Percentiles rank a stretch among this genome's conserved stretches.
phyloP scores from a whole-genome alignment of 768 basidiomycete genomes.

The Termitomyces heimii region DNA sequence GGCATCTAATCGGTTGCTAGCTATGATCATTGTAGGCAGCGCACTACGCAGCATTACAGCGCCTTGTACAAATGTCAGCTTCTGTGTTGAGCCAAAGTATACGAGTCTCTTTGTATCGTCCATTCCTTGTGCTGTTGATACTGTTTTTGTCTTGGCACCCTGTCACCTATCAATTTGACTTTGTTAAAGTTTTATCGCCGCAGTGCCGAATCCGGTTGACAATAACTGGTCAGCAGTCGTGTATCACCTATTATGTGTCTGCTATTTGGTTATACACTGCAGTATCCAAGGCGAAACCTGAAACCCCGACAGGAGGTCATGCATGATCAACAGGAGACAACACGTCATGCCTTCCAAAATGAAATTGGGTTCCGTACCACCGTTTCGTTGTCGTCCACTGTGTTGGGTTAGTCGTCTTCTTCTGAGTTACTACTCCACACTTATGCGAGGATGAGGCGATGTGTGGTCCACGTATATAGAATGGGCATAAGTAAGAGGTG shows the following conservation, averaged over 20 bases:
- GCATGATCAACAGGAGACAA: background rate
- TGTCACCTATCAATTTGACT: background rate
- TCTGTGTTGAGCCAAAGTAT: too few relatives aligned
- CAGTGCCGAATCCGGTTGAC: too few relatives aligned
- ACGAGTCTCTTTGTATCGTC: too few relatives aligned
- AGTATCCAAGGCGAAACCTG: background rate
- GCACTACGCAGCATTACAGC: background rate
- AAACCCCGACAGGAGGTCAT: background rate
- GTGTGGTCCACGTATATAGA: too few relatives aligned
- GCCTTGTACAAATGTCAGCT: background rate
- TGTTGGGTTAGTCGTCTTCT: conserved; percentile 31
- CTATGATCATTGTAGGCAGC: background rate
- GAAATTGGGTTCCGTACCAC: conserved; percentile 28
- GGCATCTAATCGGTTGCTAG: too few relatives aligned
- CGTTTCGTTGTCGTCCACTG: conserved; percentile 33
- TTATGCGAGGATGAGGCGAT: too few relatives aligned
- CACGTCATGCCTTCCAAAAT: conserved; percentile 14
- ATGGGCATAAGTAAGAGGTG: too few relatives aligned
- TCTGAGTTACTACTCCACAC: conserved; percentile 20
- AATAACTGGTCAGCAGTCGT: background rate
- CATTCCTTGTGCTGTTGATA: background rate
- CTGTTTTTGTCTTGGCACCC: background rate
- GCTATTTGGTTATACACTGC: background rate
- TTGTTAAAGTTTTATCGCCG: background rate
- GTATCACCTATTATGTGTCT: background rate